Conservation (phyloP, 2,329 filamentous ascomycete species). For the Fusarium compactum region DNA sequence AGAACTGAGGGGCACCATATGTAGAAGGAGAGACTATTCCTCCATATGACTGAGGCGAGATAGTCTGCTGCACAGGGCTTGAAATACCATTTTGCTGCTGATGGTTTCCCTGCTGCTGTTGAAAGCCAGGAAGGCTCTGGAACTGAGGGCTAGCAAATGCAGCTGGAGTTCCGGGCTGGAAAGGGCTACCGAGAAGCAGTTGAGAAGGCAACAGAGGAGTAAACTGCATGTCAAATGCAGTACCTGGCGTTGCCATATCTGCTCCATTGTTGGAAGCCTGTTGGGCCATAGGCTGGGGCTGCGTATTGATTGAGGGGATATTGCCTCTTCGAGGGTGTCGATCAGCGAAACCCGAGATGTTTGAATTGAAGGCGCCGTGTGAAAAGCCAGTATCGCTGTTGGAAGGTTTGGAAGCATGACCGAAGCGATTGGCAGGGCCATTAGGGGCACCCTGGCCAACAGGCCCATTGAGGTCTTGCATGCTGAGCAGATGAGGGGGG, state of each 20-base stretch:
- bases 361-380: constrained; percentile 90
- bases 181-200: constrained; percentile 93
- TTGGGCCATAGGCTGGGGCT: constrained; percentile 73
- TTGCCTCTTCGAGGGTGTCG: constrained; percentile 86
- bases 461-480: constrained; percentile 85
- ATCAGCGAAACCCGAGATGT: constrained; percentile 86
- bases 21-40: constrained; percentile 87
- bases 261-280: constrained; percentile 63
- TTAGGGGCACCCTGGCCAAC: constrained; percentile 58
- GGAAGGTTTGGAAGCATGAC: constrained; percentile 82
- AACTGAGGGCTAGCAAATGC: constrained; percentile 94
- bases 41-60: constrained; percentile 88
- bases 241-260: constrained; percentile 88
- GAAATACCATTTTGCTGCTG: constrained; percentile 72
- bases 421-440: constrained; percentile 73
- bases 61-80: constrained; percentile 80
- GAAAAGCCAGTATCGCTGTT: constrained; percentile 91
- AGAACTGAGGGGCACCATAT: constrained; percentile 85
- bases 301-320: constrained; percentile 93
- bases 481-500: constrained; percentile 87
- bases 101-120: constrained; percentile 68
- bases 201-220: constrained; percentile 95
- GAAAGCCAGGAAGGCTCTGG: constrained; percentile 83
- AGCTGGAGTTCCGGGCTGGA: constrained; percentile 92
- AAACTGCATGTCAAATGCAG: constrained; percentile 97